A percentile compares a stretch with the other conserved stretches of the same genome.
Conservation (phyloP, 306 rosid genomes). For the Amphicarpaea edgeworthii region DNA sequence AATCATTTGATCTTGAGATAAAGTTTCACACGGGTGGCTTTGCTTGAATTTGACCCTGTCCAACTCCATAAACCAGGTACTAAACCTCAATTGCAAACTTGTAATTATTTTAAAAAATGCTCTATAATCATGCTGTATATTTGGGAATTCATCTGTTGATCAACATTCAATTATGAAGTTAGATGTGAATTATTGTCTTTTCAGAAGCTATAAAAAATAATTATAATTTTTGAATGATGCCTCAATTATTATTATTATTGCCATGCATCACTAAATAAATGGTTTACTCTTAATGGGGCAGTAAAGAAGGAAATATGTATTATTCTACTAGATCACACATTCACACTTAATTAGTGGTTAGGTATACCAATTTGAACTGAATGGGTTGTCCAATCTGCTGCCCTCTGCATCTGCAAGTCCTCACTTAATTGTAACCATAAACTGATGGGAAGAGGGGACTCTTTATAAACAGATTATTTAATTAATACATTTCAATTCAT, state of each 20-base stretch:
- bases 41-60: background rate
- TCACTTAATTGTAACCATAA: background rate
- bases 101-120: background rate
- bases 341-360: constrained; percentile 2
- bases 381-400: background rate
- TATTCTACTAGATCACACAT: constrained; percentile 17
- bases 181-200: background rate
- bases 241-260: constrained; percentile 25
- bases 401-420: background rate
- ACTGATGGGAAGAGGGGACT: background rate
- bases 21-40: background rate
- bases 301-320: constrained; percentile 8
- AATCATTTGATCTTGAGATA: background rate
- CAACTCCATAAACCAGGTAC: background rate
- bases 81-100: background rate
- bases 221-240: background rate
- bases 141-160: constrained; percentile 21
- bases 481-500: background rate
- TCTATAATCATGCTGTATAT: constrained; percentile 3
- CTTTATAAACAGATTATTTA: constrained; percentile 22
- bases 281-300: background rate
- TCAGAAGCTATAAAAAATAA: background rate
- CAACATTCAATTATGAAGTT: constrained; percentile 7
- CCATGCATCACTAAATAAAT: background rate
- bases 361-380: constrained; percentile 11